A percentile compares a stretch with the other conserved stretches of the same genome.
These are phyloP conservation scores for Fusarium sp. DNA, from an alignment of 2,329 filamentous ascomycete genomes.

Conservation along the genomic window DNA sequence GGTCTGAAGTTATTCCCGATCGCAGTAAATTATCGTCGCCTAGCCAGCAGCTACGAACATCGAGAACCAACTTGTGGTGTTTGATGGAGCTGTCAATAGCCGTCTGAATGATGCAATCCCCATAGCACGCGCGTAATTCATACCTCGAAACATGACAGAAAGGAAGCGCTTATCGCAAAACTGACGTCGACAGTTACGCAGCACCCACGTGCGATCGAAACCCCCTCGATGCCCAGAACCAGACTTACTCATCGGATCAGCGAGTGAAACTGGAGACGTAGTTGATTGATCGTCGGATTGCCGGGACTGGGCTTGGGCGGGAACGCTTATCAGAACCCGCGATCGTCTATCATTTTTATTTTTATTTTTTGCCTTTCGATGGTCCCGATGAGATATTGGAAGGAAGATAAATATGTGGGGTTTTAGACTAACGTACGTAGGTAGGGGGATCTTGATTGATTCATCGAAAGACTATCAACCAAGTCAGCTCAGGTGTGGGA, in stretches of 20 bases:
- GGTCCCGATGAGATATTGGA: slow-evolving; percentile 22
- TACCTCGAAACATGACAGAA: neutral
- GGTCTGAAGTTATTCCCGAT: slow-evolving; percentile 12
- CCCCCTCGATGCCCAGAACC: slow-evolving; percentile 14
- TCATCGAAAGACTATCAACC: slow-evolving; percentile 2
- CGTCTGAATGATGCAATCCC: slow-evolving; percentile 27
- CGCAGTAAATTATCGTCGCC: slow-evolving; percentile 9
- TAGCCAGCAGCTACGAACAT: neutral
- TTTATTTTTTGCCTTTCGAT: neutral
- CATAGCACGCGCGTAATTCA: slow-evolving; percentile 1
- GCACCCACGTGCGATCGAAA: slow-evolving; percentile 26
- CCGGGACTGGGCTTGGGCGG: neutral
- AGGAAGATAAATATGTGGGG: slow-evolving; percentile 26
- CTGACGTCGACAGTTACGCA: slow-evolving; percentile 37
- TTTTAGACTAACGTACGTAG: neutral
- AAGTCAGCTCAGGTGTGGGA: slow-evolving; percentile 23
- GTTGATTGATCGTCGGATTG: slow-evolving; percentile 17
- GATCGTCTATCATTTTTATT: slow-evolving; percentile 10
- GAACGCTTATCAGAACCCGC: slow-evolving; percentile 28
- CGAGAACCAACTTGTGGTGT: neutral
- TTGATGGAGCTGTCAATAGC: neutral
- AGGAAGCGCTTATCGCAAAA: neutral
- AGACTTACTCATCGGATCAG: slow-evolving; percentile 20
- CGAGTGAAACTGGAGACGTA: neutral
- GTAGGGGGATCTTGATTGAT: slow-evolving; percentile 4